These are phyloP conservation scores for Verticillium albo-atrum DNA, from an alignment of 2,329 filamentous ascomycete species.

Conservation along the genomic window DNA sequence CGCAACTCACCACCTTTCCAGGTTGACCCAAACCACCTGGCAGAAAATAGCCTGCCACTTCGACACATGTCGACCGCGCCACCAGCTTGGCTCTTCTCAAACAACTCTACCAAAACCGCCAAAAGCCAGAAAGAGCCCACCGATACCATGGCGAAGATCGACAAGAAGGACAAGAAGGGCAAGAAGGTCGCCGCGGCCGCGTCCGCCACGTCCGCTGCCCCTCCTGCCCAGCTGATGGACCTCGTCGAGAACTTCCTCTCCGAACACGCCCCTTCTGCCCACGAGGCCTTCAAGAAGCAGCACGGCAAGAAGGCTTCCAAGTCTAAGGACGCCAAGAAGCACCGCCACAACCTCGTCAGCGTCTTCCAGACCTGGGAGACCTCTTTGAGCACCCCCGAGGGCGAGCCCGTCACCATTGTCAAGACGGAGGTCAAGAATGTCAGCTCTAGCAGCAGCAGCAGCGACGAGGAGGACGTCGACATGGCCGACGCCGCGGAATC, in stretches of 20 bases:
- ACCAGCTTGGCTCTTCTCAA: slow-evolving; percentile 40
- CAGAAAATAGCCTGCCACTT: not conserved
- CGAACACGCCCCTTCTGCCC: slow-evolving; percentile 61
- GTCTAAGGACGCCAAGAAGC: slow-evolving; percentile 16
- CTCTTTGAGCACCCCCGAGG: slow-evolving; percentile 5
- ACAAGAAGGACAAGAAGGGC: slow-evolving; percentile 11
- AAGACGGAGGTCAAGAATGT: slow-evolving; percentile 13
- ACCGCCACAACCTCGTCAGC: slow-evolving; percentile 38
- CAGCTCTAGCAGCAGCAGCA: slow-evolving; percentile 18
- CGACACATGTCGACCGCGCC: slow-evolving; percentile 27
- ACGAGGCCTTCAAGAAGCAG: slow-evolving; percentile 60
- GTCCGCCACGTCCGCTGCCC: slow-evolving; percentile 21
- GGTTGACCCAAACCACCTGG: not conserved
- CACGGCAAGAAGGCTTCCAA: slow-evolving; percentile 39
- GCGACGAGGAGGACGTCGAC: slow-evolving; percentile 35
- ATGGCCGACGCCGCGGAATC: slow-evolving; percentile 44
- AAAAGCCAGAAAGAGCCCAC: not conserved
- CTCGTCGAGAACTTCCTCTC: slow-evolving; percentile 64
- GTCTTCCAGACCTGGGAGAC: slow-evolving; percentile 49
- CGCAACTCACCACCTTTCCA: not conserved
- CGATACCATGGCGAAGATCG: slow-evolving; percentile 27
- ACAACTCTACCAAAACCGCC: slow-evolving; percentile 24
- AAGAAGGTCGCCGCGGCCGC: slow-evolving; percentile 14
- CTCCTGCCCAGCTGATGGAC: slow-evolving; percentile 59
- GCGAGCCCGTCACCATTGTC: slow-evolving; percentile 15